phyloP scores from a whole-genome alignment of 2,329 filamentous ascomycete species.

The Mariannaea sp. region DNA sequence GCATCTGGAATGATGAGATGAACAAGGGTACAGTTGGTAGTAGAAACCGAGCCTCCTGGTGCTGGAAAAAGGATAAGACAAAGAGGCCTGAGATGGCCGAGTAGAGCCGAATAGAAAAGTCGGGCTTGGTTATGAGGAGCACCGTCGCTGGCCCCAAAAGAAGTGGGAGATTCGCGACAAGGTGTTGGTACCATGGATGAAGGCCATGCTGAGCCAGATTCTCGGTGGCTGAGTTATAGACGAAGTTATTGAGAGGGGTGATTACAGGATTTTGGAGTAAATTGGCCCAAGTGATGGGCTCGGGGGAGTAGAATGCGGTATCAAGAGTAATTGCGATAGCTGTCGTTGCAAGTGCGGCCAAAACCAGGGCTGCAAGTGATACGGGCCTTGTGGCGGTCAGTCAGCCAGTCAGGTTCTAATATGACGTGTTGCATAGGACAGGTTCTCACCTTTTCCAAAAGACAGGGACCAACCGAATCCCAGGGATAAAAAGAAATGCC shows the following conservation, averaged over 20 bases:
- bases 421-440: conserved; percentile 17
- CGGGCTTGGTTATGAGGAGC: conserved; percentile 62
- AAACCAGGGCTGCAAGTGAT: conserved; percentile 65
- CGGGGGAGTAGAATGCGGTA: conserved; percentile 77
- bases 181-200: conserved; percentile 79
- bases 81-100: conserved; percentile 75
- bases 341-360: conserved; percentile 69
- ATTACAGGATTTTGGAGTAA: conserved; percentile 69
- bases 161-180: conserved; percentile 70
- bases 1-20: conserved; percentile 72
- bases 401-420: conserved; percentile 30
- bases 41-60: conserved; percentile 81
- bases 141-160: conserved; percentile 72
- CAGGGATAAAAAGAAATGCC: conserved; percentile 85
- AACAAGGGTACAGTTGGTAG: conserved; percentile 78
- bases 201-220: conserved; percentile 78
- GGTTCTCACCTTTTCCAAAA: conserved; percentile 76
- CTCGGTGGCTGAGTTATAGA: conserved; percentile 71
- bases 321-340: conserved; percentile 79
- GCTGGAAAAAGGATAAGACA: conserved; percentile 74
- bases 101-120: conserved; percentile 65
- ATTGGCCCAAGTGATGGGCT: conserved; percentile 67
- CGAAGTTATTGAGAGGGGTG: conserved; percentile 77
- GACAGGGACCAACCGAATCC: conserved; percentile 81
- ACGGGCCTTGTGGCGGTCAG: conserved; percentile 52